A percentile compares a stretch with the other conserved stretches of the same genome.
Evolutionary conservation across 2,329 filamentous ascomycete genomes (phyloP).

Genomic region (Nothomitra cinnamomea): DNA sequence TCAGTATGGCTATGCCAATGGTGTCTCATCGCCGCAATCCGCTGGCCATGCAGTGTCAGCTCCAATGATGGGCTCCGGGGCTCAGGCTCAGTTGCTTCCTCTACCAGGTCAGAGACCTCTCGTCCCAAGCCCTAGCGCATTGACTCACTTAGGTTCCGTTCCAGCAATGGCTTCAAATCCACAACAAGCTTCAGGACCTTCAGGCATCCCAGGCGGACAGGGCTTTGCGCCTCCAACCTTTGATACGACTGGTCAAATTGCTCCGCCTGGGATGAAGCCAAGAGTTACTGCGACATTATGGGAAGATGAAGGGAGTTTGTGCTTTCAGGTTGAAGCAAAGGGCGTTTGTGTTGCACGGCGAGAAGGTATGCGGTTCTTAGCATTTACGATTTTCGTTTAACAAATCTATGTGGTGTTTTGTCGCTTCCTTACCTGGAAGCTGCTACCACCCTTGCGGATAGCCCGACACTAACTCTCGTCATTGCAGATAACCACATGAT

Average conservation of each 20-base stretch:
- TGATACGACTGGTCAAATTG: conserved; percentile 82
- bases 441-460: neutral
- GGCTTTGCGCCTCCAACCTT: conserved; percentile 38
- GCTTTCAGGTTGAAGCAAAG: conserved; percentile 93
- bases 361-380: conserved; percentile 46
- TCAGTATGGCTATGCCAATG: conserved; percentile 60
- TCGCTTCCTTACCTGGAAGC: neutral
- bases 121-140: neutral
- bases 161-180: conserved; percentile 4
- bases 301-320: conserved; percentile 95
- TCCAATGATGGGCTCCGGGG: conserved; percentile 42
- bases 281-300: conserved; percentile 90
- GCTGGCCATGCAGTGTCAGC: conserved; percentile 51
- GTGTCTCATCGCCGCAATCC: conserved; percentile 63
- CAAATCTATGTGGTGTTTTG: neutral
- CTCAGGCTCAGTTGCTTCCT: conserved; percentile 56
- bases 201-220: conserved; percentile 15
- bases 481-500: conserved; percentile 96
- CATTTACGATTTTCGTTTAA: neutral
- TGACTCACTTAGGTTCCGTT: conserved; percentile 1
- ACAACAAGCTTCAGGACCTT: neutral
- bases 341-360: conserved; percentile 89
- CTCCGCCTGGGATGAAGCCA: conserved; percentile 88
- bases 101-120: conserved; percentile 28
- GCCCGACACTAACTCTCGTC: neutral